Conservation (phyloP, 768 basidiomycete species). For the Coprinopsis marcescibilis region DNA sequence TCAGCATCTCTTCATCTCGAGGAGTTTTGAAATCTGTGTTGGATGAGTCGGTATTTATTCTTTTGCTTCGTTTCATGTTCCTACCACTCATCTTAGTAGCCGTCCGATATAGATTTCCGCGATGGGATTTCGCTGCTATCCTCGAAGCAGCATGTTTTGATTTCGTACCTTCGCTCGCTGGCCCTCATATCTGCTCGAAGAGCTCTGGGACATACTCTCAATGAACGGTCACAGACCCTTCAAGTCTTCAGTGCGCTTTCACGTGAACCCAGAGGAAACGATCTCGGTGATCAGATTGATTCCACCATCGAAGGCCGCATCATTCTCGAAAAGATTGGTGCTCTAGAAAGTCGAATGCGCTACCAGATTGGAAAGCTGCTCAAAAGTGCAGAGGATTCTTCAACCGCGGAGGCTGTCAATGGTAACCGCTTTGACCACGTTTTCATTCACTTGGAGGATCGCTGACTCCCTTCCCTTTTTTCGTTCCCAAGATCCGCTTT, state of each 20-base stretch:
- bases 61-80: conserved; percentile 11
- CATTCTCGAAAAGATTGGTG: conserved; percentile 83
- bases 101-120: conserved; percentile 39
- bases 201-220: conserved; percentile 58
- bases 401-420: conserved; percentile 40
- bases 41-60: conserved; percentile 41
- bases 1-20: conserved; percentile 56
- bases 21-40: conserved; percentile 48
- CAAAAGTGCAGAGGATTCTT: conserved; percentile 60
- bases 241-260: conserved; percentile 47
- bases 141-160: conserved; percentile 76
- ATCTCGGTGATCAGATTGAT: conserved; percentile 73
- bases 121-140: conserved; percentile 90
- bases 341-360: conserved; percentile 79
- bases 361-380: conserved; percentile 97
- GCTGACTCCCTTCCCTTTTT: too few relatives aligned
- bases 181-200: conserved; percentile 69
- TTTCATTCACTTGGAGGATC: conserved; percentile 1
- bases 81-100: conserved; percentile 14
- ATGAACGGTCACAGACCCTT: conserved; percentile 40
- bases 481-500: conserved; percentile 66
- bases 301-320: conserved; percentile 74
- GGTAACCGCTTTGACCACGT: conserved; percentile 45
- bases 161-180: conserved; percentile 84
- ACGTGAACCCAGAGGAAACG: conserved; percentile 49